These are phyloP conservation scores for Penicillium maclennaniae DNA, from an alignment of 495 filamentous ascomycete species.

Conservation along the genomic window DNA sequence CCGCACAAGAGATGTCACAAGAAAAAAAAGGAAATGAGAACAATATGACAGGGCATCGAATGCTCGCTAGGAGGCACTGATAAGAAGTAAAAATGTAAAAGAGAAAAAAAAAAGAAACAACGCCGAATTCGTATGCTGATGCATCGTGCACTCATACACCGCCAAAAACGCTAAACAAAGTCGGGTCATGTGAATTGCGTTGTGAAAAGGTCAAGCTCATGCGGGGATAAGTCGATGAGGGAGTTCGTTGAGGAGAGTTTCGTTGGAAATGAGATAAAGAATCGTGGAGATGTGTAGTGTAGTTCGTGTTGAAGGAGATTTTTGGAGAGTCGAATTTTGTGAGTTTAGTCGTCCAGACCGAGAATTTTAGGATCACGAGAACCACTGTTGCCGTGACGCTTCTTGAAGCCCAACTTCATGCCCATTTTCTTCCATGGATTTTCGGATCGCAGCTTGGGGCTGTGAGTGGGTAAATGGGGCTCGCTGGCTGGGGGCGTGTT, in stretches of 20 bases:
- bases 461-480: constrained; percentile 46
- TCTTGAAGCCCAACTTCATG: constrained; percentile 67
- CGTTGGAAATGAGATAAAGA: neutral
- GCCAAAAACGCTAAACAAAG: constrained; percentile 29
- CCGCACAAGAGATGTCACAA: constrained; percentile 1
- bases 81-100: constrained; percentile 1
- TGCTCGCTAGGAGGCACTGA: constrained; percentile 12
- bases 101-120: constrained; percentile 21
- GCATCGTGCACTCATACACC: constrained; percentile 34
- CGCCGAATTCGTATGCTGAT: constrained; percentile 31
- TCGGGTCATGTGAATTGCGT: constrained; percentile 22
- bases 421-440: constrained; percentile 83
- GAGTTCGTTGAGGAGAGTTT: constrained; percentile 1
- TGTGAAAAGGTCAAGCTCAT: constrained; percentile 7
- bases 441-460: constrained; percentile 52
- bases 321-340: neutral
- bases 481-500: constrained; percentile 73
- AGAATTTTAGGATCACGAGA: constrained; percentile 35
- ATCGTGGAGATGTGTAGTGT: neutral
- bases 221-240: constrained; percentile 9
- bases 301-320: neutral
- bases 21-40: neutral
- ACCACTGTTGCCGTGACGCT: constrained; percentile 43
- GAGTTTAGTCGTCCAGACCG: constrained; percentile 32
- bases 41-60: neutral